phyloP scores from a whole-genome alignment of 2,329 filamentous ascomycete genomes.

The Colletotrichum filicis region DNA sequence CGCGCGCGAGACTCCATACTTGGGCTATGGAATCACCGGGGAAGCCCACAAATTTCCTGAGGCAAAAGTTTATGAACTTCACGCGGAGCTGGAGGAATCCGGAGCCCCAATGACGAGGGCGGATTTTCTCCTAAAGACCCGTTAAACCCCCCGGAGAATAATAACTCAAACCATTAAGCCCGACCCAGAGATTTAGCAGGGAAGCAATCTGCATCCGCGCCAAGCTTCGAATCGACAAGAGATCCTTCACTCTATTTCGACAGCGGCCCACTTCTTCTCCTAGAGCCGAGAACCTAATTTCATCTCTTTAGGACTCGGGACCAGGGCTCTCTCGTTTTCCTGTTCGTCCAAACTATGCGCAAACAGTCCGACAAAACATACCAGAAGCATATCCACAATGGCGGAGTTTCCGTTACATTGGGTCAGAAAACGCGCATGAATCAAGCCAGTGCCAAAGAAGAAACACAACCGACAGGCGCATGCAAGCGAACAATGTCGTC shows the following conservation, averaged over 20 bases:
- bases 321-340: neutral
- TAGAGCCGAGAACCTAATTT: slow-evolving; percentile 21
- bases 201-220: slow-evolving; percentile 26
- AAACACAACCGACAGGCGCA: neutral
- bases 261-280: slow-evolving; percentile 4
- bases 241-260: slow-evolving; percentile 15
- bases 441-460: slow-evolving; percentile 19
- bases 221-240: slow-evolving; percentile 12
- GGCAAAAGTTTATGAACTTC: neutral
- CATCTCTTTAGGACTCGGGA: neutral
- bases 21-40: neutral
- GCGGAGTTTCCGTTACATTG: slow-evolving; percentile 17
- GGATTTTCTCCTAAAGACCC: neutral
- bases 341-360: slow-evolving; percentile 17
- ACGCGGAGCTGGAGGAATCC: neutral
- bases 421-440: slow-evolving; percentile 17
- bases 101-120: neutral
- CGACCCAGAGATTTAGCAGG: neutral
- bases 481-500: slow-evolving; percentile 1
- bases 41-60: neutral
- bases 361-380: neutral
- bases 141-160: neutral
- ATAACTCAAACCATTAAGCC: neutral
- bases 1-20: neutral
- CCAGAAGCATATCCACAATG: slow-evolving; percentile 1